Evolutionary conservation across 2,329 filamentous ascomycete genomes (phyloP).

Genomic region (Sporothrix dimorphospora): DNA sequence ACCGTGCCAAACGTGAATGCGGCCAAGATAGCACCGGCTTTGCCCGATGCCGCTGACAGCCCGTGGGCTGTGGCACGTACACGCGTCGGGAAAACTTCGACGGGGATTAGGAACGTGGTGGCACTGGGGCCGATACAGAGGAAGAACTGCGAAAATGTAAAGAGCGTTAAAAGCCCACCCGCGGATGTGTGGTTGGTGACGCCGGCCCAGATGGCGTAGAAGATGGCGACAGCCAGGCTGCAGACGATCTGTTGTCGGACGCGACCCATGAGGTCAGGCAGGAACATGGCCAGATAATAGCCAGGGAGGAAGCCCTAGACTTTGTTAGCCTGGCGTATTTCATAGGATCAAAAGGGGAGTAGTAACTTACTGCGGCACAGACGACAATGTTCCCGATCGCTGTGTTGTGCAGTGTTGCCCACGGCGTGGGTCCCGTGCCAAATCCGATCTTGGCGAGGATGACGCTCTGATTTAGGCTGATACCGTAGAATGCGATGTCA

Average conservation of each 20-base stretch:
- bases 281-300: constrained; percentile 5
- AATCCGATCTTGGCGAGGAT: constrained; percentile 1
- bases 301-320: neutral
- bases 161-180: neutral
- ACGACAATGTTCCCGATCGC: neutral
- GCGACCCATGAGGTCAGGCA: neutral
- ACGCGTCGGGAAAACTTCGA: neutral
- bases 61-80: constrained; percentile 1
- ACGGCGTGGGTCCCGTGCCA: neutral
- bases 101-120: neutral
- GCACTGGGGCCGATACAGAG: neutral
- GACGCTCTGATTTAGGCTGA: constrained; percentile 7
- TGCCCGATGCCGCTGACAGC: neutral
- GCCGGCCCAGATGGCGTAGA: neutral
- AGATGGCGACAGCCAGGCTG: neutral
- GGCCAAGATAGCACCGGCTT: constrained; percentile 56
- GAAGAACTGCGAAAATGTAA: neutral
- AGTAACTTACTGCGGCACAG: neutral
- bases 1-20: constrained; percentile 23
- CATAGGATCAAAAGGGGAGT: too few relatives aligned
- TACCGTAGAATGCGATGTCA: constrained; percentile 9
- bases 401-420: neutral
- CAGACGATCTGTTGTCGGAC: neutral
- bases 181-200: neutral
- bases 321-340: too few relatives aligned